These are phyloP conservation scores for Blastobotrys petasosporus DNA, from an alignment of 1,139 yeast genomes.

Conservation along the genomic window DNA sequence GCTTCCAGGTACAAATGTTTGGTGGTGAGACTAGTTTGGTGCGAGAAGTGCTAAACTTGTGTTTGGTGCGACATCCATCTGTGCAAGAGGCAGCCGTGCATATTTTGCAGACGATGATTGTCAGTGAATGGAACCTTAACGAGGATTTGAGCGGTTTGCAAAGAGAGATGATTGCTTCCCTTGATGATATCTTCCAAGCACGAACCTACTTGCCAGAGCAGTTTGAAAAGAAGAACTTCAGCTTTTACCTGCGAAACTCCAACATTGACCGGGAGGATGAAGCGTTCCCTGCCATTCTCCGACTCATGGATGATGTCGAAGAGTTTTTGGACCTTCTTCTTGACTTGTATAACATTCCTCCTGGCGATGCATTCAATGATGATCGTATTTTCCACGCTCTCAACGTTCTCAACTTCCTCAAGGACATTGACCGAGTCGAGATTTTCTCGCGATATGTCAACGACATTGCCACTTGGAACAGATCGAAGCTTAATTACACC, in stretches of 20 bases:
- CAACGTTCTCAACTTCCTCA: conserved; percentile 69
- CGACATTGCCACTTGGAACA: conserved; percentile 63
- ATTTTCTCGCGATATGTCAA: conserved; percentile 71
- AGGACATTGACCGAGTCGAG: conserved; percentile 76
- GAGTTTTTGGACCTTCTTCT: conserved; percentile 62
- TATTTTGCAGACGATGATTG: conserved; percentile 65
- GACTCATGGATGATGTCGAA: conserved; percentile 50
- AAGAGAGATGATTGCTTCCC: conserved; percentile 44
- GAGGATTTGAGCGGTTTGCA: conserved; percentile 58
- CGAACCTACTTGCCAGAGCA: conserved; percentile 46
- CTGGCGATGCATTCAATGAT: conserved; percentile 78
- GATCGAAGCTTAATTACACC: conserved; percentile 56
- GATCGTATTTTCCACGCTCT: conserved; percentile 78
- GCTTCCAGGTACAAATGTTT: conserved; percentile 65
- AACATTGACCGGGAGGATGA: conserved; percentile 63
- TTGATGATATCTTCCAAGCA: conserved; percentile 61
- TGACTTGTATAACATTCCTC: conserved; percentile 69
- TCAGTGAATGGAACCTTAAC: conserved; percentile 58
- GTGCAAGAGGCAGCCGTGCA: conserved; percentile 64
- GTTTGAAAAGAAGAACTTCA: conserved; percentile 50
- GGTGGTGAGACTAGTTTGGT: conserved; percentile 54
- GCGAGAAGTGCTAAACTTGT: conserved; percentile 59
- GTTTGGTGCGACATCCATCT: conserved; percentile 58
- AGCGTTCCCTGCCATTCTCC: conserved; percentile 48
- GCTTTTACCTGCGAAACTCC: conserved; percentile 48